Evolutionary conservation across 1,139 yeast species (phyloP).

Genomic region (Casaregolazyma lundiana): DNA sequence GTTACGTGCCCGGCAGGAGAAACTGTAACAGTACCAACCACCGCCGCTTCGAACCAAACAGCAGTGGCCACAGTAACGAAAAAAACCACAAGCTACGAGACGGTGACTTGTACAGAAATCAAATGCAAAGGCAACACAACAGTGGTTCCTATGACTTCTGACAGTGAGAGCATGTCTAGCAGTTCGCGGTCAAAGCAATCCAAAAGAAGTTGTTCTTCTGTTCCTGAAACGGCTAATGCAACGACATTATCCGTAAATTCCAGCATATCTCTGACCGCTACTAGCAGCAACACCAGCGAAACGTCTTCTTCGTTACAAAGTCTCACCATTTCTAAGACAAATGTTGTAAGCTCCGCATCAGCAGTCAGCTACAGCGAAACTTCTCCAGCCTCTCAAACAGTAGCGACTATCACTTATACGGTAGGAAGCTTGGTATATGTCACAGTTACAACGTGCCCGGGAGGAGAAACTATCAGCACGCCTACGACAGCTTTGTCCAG

Average conservation of each 20-base stretch:
- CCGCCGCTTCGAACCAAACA: conserved; percentile 16
- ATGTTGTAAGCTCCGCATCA: no score
- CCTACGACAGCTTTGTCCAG: background rate
- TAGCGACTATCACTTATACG: background rate
- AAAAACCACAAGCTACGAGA: background rate
- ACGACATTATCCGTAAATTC: background rate
- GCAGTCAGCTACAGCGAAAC: no score
- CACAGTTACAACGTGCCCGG: background rate
- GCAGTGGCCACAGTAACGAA: conserved; percentile 13
- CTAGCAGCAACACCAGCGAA: no score
- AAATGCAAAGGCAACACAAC: background rate
- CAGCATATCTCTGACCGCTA: background rate
- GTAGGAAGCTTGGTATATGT: background rate
- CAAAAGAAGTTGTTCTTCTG: background rate
- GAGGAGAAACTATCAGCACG: background rate
- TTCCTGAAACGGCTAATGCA: background rate
- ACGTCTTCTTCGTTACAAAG: no score
- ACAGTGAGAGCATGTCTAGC: background rate
- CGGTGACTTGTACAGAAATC: background rate
- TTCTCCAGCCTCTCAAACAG: no score
- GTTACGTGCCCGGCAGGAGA: background rate
- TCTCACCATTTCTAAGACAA: no score
- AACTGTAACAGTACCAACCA: conserved; percentile 7
- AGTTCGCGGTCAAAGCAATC: background rate
- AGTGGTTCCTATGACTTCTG: background rate